Base-by-base conservation (phyloP, 768 basidiomycete genomes). In the Phylloporus arenicola region DNA sequence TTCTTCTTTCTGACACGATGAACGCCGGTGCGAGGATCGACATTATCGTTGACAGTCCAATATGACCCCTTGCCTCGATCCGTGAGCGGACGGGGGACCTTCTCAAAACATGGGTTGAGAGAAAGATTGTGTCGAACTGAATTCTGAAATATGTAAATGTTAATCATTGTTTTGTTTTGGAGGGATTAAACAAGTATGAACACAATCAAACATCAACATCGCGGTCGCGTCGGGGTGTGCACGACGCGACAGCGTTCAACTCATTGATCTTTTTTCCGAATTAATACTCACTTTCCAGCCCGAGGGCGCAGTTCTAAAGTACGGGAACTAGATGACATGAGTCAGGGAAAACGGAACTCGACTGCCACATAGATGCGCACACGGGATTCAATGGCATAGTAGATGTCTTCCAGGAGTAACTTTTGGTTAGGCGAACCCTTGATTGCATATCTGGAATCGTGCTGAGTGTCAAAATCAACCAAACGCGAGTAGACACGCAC, bases 21-120 rank as follows among this genome's bases (percentile, higher is more conserved):
- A 29, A 92, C 90, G 31, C 90, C 90, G 3, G 90, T 91, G 35
- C 88, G 86, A 43, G 88, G 88, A 61, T 92, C 88, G 39, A 92
- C 87, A 59, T 87, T 86, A 60, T 92, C 88, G 60, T 92, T 90
- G 54, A 92, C 90, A 0, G 88, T 91, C 90, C 90, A 92, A 62
- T 92, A 92, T 0, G 88, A 91, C 19, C 90, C 90, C 62, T 92
- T 92, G 46, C 90, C 90, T 45, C 90, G 83, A 61, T 92, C 90
- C 6, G 90, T 92, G 57, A 92, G 79, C 12, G 90, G 90, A n/a
- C 90, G 86, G 3, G 90, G 84, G 5, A 92, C 86, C 68, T 92
- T 92, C 69, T 91, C 88, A 60, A 92, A 92, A 63, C 88, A 92
- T 45, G 90, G 89, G 58, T 92, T 92, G 53, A 92, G 75, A 6